Evolutionary conservation across 1,139 yeast genomes (phyloP), one percentile per base, ranked within the genome.

Genomic region (Scheffersomyces segobiensis): DNA sequence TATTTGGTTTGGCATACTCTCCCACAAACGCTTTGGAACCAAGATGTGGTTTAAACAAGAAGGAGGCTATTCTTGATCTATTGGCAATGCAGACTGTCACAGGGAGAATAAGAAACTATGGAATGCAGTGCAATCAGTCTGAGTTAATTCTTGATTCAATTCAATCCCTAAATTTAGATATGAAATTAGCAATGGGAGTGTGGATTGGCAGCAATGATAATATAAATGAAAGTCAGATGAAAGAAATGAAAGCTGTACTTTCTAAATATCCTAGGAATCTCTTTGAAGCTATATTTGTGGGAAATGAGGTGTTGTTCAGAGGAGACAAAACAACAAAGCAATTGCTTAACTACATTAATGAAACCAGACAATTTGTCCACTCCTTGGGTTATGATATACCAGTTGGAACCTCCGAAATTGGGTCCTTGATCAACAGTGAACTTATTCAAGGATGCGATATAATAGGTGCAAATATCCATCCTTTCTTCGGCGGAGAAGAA

Each of bases 381-480:
- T 62, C 74, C 2, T 70, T 76, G 39, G 78, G 80, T 53, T 67
- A 71, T 60, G 51, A 60, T 39, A 68, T 85, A 19, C 85, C 84
- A 1, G 81, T 86, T 3, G 89, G 88, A 0, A 84, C 88, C 0
- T 77, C 85, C 6, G 88, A 86, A 61, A 67, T 85, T 62, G 89
- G 88, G 17, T 75, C 85, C 1, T 70, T 75, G 24, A 66, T 81
- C 8, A 72, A 67, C 61, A 68, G 72, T 50, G 72, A 67, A 12
- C 62, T 77, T 49, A 74, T 86, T 17, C 70, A 71, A 22, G 71
- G 64, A 2, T 77, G 85, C 64, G 91, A 88, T 64, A 70, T 87
- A 10, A 69, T 86, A 48, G 93, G 91, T 0, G 86, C 87, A 5
- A 88, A 87, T 66, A 76, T 87, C 8, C 91, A 87, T 70, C 93